Evolutionary conservation across 208 protist species (phyloP).

Genomic region (Leishmania arabica): DNA sequence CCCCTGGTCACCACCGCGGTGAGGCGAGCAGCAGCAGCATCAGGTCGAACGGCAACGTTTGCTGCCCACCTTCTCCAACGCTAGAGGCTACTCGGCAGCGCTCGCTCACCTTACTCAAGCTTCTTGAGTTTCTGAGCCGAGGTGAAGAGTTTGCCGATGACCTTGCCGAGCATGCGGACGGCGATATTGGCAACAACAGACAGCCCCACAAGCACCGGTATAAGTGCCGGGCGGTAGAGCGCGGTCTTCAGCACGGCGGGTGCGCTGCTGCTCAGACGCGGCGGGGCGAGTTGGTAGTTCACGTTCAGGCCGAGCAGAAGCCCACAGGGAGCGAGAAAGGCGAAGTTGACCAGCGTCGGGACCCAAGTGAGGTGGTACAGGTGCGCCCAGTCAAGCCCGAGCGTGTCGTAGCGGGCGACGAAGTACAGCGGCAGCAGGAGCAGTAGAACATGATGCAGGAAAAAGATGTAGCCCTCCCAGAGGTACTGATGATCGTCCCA

Average conservation of each 20-base stretch:
- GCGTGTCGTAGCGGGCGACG: slow-evolving; percentile 51
- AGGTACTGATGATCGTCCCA: slow-evolving; percentile 63
- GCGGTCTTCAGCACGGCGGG: slow-evolving; percentile 15
- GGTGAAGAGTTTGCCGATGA: background rate
- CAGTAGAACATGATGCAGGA: slow-evolving; percentile 63
- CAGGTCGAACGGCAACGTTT: background rate
- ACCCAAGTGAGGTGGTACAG: slow-evolving; percentile 70
- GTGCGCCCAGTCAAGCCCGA: slow-evolving; percentile 41
- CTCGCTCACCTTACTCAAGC: background rate
- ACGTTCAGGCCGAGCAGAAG: slow-evolving; percentile 72
- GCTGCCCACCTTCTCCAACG: background rate
- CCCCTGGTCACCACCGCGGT: background rate
- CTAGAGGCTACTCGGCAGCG: background rate
- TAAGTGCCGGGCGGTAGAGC: slow-evolving; percentile 47
- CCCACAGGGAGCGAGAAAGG: slow-evolving; percentile 44
- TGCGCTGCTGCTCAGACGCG: slow-evolving; percentile 32
- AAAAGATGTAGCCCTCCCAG: slow-evolving; percentile 58
- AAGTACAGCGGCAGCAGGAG: slow-evolving; percentile 75
- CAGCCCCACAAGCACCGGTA: slow-evolving; percentile 41
- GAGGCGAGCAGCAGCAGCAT: background rate
- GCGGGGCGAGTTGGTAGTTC: slow-evolving; percentile 79
- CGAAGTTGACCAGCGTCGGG: slow-evolving; percentile 52
- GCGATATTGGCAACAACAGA: slow-evolving; percentile 34
- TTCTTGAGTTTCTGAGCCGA: background rate
- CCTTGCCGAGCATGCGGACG: slow-evolving; percentile 17